Conservation (phyloP, 2,329 filamentous ascomycete genomes). For the Fusarium avenaceum region DNA sequence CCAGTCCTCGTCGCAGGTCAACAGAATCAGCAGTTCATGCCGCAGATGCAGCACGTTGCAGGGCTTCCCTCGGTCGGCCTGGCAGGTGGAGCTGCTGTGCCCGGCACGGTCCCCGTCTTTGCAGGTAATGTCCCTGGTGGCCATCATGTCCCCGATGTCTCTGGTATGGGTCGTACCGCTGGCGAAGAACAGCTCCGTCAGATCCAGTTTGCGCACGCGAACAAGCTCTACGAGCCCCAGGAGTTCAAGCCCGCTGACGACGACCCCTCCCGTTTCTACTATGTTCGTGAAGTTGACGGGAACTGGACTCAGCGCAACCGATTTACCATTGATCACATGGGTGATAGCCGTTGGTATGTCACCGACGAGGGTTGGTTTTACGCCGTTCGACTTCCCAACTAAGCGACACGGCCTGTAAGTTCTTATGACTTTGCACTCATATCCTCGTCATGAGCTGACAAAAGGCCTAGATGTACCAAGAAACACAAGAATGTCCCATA, state of each 20-base stretch:
- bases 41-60: slow-evolving; percentile 47
- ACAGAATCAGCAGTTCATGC: slow-evolving; percentile 44
- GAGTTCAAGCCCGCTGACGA: slow-evolving; percentile 74
- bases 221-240: slow-evolving; percentile 68
- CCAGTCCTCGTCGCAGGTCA: slow-evolving; percentile 53
- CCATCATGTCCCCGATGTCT: slow-evolving; percentile 61
- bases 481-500: slow-evolving; percentile 8
- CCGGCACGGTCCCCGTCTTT: slow-evolving; percentile 52
- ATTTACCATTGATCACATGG: slow-evolving; percentile 70
- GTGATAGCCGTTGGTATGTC: slow-evolving; percentile 71
- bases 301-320: slow-evolving; percentile 71
- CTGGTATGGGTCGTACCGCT: slow-evolving; percentile 66
- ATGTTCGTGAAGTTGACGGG: slow-evolving; percentile 71
- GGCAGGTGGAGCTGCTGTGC: slow-evolving; percentile 43
- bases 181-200: slow-evolving; percentile 63
- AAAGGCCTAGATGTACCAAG: slow-evolving; percentile 16
- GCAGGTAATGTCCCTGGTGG: slow-evolving; percentile 57
- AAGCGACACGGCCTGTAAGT: slow-evolving; percentile 31
- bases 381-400: slow-evolving; percentile 66
- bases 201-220: slow-evolving; percentile 63
- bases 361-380: slow-evolving; percentile 71
- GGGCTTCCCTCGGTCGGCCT: slow-evolving; percentile 47
- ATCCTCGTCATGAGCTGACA: slow-evolving; percentile 14
- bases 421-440: background rate
- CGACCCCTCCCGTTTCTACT: slow-evolving; percentile 72